phyloP scores from a whole-genome alignment of 352 stramenopile species.

The Phytophthora multivora region DNA sequence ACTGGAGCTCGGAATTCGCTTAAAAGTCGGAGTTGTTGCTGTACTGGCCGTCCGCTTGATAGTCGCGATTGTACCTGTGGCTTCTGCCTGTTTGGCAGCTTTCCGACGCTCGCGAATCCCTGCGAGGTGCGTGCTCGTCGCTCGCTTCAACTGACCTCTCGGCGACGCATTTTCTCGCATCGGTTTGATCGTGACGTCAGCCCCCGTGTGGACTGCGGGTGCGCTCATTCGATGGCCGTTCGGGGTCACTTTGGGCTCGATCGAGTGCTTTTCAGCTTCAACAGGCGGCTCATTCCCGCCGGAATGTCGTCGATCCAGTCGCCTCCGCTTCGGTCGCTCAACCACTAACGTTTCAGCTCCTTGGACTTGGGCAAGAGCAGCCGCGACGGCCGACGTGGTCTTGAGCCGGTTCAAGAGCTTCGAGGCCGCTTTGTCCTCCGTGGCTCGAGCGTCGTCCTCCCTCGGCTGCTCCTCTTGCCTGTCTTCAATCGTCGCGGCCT shows the following conservation, averaged over 20 bases:
- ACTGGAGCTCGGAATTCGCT: constrained; percentile 17
- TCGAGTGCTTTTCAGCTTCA: constrained; percentile 1
- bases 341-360: constrained; percentile 10
- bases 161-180: constrained; percentile 16
- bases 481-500: neutral
- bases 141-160: constrained; percentile 20
- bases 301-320: constrained; percentile 20
- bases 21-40: constrained; percentile 9
- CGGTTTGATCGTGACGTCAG: constrained; percentile 3
- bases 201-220: neutral
- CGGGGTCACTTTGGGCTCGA: neutral
- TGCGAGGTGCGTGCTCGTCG: constrained; percentile 21
- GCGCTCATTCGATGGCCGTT: constrained; percentile 18
- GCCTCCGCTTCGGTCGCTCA: constrained; percentile 18
- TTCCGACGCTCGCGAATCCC: constrained; percentile 27
- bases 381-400: constrained; percentile 30
- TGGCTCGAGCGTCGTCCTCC: no score
- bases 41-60: constrained; percentile 15
- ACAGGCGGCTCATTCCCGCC: constrained; percentile 7
- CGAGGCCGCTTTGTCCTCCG: constrained; percentile 5
- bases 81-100: constrained; percentile 6
- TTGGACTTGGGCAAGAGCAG: constrained; percentile 29
- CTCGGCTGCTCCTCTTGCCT: no score
- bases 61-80: neutral
- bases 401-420: constrained; percentile 23